Evolutionary conservation across 2,329 filamentous ascomycete genomes (phyloP), one percentile per base, ranked within the genome.

Genomic region (Aureobasidium sp.): DNA sequence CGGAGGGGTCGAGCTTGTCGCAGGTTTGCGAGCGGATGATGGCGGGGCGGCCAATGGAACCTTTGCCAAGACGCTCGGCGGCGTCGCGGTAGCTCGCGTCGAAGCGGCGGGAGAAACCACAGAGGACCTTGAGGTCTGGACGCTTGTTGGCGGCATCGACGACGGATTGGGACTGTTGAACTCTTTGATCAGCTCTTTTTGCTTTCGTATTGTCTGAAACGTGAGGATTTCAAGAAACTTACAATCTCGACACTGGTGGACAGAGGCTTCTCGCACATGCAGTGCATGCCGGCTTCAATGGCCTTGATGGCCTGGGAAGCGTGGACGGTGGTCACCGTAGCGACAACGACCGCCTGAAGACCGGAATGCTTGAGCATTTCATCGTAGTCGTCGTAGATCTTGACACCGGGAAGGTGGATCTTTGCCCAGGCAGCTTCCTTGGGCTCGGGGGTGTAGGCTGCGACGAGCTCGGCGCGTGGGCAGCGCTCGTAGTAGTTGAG

Each of bases 61-160:
- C 85, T 0, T 72, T 67, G 20, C 78, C 70, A 68, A 83, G 79
- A 66, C 82, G 80, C 20, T 73, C 67, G 69, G 77, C 79, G 22
- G 85, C 86, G 55, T 85, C 79, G 61, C 84, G 79, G 76, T 88
- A 88, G 44, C 82, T 86, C 47, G 79, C 75, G 68, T 89, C 87
- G 76, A 89, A 89, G 62, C 84, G 82, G 34, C 84, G 81, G 5
- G 82, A 85, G 77, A 87, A 87, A 7, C 84, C 85, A 67, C 83
- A 86, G 77, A 88, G 82, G 61, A 88, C 84, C 71, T 87, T 88
- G 22, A 86, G 78, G 57, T 85, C 70, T 1, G 84, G 84, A 57
- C 81, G 79, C 64, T 76, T 76, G 62, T 74, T 72, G 29, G 84
- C 82, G 7, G 82, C 82, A 53, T 82, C 78, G 64, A 87, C 76